phyloP scores from a whole-genome alignment of 208 protist genomes.

The Angomonas deanei region DNA sequence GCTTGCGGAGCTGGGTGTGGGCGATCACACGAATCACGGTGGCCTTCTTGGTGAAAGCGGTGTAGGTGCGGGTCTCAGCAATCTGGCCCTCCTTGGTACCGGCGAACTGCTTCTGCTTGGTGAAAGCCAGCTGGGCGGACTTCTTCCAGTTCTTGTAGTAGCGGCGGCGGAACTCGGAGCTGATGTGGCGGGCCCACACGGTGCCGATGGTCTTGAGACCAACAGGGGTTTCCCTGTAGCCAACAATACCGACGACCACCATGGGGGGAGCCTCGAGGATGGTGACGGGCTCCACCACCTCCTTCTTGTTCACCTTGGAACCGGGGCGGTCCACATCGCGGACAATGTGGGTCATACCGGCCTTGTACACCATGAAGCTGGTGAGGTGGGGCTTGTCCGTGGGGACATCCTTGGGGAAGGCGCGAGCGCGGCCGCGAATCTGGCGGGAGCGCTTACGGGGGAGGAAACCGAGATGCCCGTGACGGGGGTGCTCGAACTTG shows the following conservation, averaged over 20 bases:
- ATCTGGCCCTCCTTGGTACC: slow-evolving; percentile 83
- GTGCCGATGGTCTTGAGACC: slow-evolving; percentile 97
- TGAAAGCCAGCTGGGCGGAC: slow-evolving; percentile 98
- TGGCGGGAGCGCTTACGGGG: slow-evolving; percentile 94
- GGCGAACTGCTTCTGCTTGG: slow-evolving; percentile 84
- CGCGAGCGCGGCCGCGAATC: slow-evolving; percentile 90
- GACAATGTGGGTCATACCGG: slow-evolving; percentile 99
- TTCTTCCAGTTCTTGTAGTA: slow-evolving; percentile 99
- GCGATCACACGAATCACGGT: slow-evolving; percentile 96
- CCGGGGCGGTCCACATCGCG: slow-evolving; percentile 96
- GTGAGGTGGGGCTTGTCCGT: slow-evolving; percentile 95
- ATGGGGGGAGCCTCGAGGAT: slow-evolving; percentile 98
- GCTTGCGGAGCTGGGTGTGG: slow-evolving; percentile 97
- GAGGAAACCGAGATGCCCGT: slow-evolving; percentile 98
- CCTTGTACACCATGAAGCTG: slow-evolving; percentile 98
- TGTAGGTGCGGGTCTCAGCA: slow-evolving; percentile 83
- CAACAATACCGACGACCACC: slow-evolving; percentile 97
- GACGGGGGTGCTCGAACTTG: slow-evolving; percentile 97
- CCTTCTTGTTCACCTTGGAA: slow-evolving; percentile 97
- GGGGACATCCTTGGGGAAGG: slow-evolving; percentile 96
- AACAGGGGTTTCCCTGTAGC: slow-evolving; percentile 96
- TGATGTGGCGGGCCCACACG: slow-evolving; percentile 97
- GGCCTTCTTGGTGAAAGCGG: slow-evolving; percentile 95
- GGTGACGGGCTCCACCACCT: slow-evolving; percentile 98
- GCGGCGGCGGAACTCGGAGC: slow-evolving; percentile 92